Percentiles rank a stretch among this genome's conserved stretches.
phyloP scores from a whole-genome alignment of 1,284 basidiomycete species.

The Rugosomyces carneus region DNA sequence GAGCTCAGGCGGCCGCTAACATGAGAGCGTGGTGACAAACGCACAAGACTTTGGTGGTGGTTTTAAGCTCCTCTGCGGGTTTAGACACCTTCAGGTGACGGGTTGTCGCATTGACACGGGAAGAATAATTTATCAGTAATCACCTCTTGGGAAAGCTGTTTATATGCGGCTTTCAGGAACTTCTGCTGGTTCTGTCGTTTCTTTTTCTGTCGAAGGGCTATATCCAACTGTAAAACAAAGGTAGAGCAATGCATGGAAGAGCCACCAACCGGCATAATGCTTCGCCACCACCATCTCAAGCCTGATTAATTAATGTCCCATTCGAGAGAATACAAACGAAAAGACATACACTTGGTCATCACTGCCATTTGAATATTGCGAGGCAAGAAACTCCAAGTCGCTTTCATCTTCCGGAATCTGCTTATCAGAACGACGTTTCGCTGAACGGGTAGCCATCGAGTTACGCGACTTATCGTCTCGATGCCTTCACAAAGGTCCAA shows the following conservation, averaged over 20 bases:
- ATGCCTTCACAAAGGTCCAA: not conserved
- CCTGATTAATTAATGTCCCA: conserved; percentile 1
- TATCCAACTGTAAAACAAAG: not conserved
- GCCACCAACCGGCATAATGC: conserved; percentile 15
- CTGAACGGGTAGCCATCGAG: conserved; percentile 7
- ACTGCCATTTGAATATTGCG: conserved; percentile 18
- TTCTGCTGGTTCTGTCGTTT: conserved; percentile 18
- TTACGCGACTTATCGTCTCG: not conserved
- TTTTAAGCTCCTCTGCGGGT: conserved; percentile 13
- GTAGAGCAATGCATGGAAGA: not conserved
- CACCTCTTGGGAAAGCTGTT: conserved; percentile 20
- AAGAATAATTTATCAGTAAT: not conserved
- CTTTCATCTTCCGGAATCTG: conserved; percentile 13
- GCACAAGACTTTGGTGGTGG: conserved; percentile 7
- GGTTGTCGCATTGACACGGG: not conserved
- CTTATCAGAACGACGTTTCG: conserved; percentile 3
- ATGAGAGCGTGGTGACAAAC: not conserved
- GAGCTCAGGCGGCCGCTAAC: not conserved
- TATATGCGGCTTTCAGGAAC: conserved; percentile 18
- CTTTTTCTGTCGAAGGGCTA: conserved; percentile 19
- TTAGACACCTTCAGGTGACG: conserved; percentile 10
- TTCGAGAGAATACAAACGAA: not conserved
- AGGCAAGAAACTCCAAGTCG: conserved; percentile 15
- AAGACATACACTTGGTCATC: conserved; percentile 18
- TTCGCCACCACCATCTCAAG: conserved; percentile 16